Conservation (phyloP, 116 monocot genomes). For the Thalassia testudinum region DNA sequence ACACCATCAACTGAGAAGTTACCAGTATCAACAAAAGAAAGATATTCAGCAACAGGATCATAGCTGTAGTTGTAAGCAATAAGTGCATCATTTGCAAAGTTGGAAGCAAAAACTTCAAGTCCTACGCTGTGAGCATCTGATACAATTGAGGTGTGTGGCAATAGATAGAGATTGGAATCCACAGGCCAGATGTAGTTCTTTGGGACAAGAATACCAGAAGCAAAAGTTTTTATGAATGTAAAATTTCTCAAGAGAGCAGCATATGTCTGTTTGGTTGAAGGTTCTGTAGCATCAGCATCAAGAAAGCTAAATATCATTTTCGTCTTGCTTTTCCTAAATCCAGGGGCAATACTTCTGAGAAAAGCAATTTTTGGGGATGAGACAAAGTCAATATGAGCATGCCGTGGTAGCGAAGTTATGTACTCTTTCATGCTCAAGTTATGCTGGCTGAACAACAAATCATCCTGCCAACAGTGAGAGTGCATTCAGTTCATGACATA, state of each 20-base stretch:
- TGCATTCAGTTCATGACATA: not conserved
- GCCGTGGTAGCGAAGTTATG: conserved; percentile 25
- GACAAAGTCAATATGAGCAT: conserved; percentile 22
- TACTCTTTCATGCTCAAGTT: conserved; percentile 39
- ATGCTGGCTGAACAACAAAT: conserved; percentile 38
- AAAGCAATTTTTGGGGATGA: conserved; percentile 62
- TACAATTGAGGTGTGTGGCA: conserved; percentile 37
- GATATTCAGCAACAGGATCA: conserved; percentile 37
- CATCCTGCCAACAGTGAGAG: conserved; percentile 24
- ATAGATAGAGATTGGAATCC: conserved; percentile 32
- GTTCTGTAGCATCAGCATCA: conserved; percentile 19
- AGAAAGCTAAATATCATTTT: conserved; percentile 63
- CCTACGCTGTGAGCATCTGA: conserved; percentile 62
- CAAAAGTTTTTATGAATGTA: conserved; percentile 59
- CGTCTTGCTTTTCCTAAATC: conserved; percentile 25
- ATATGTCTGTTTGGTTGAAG: conserved; percentile 63
- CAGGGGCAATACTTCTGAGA: conserved; percentile 26
- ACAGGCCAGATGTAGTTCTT: conserved; percentile 70
- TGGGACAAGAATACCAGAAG: conserved; percentile 73
- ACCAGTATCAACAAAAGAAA: conserved; percentile 23
- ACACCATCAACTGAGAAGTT: conserved; percentile 25
- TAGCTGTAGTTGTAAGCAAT: conserved; percentile 67
- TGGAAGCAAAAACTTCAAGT: conserved; percentile 59
- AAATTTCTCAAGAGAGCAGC: conserved; percentile 47
- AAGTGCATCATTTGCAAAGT: conserved; percentile 48